Evolutionary conservation across 129 eudicot genomes (phyloP).

Genomic region (Centella asiatica): DNA sequence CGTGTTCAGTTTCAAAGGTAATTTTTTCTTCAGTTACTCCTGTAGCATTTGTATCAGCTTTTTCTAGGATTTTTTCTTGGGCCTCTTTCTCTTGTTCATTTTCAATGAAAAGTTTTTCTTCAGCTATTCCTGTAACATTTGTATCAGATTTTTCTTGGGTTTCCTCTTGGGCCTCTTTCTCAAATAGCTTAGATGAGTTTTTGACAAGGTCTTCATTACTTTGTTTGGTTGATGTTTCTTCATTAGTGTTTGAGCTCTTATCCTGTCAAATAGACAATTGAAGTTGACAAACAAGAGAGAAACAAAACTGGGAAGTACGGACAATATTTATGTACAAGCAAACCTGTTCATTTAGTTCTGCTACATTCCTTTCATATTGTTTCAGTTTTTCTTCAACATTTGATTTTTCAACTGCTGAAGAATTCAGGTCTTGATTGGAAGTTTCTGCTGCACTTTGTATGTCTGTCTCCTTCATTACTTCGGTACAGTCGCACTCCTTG

Average conservation of each 20-base stretch:
- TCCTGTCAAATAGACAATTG: neutral
- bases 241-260: constrained; percentile 7
- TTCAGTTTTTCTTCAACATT: constrained; percentile 10
- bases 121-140: too few species aligned
- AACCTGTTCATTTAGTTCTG: constrained; percentile 13
- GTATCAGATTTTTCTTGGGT: neutral
- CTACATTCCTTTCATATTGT: constrained; percentile 15
- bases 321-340: neutral
- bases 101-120: too few species aligned
- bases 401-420: constrained; percentile 8
- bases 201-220: too few species aligned
- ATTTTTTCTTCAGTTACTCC: constrained; percentile 3
- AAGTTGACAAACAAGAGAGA: neutral
- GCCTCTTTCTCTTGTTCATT: neutral
- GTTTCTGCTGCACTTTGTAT: constrained; percentile 14
- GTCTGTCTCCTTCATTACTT: constrained; percentile 6
- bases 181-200: too few species aligned
- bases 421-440: constrained; percentile 6
- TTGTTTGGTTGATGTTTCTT: too few species aligned
- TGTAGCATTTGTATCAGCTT: neutral
- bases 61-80: constrained; percentile 2
- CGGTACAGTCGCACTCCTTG: constrained; percentile 4
- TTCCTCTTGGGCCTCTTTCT: neutral
- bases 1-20: neutral
- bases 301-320: neutral